Evolutionary conservation across 441 rosid species (phyloP).

Genomic region (Eutrema salsugineum): DNA sequence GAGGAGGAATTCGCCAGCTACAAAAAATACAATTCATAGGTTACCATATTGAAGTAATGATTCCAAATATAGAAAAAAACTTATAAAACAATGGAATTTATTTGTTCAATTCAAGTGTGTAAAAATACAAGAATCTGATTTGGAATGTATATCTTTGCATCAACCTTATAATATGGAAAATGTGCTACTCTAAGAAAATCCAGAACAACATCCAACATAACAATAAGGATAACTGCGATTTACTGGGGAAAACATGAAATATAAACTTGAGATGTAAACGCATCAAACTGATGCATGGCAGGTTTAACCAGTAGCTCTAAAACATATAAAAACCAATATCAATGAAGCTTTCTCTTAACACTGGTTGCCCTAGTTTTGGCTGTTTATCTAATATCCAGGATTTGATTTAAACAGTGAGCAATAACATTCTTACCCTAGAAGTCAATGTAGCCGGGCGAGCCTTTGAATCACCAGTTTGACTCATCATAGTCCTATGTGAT

Average conservation of each 20-base stretch:
- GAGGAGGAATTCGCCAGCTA: slow-evolving; percentile 75
- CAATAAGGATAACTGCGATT: not conserved
- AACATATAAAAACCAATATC: not conserved
- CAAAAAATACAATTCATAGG: slow-evolving; percentile 7
- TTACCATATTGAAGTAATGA: slow-evolving; percentile 16
- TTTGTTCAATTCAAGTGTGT: not conserved
- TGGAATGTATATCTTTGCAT: not conserved
- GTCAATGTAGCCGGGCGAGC: slow-evolving; percentile 55
- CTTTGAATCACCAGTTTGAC: slow-evolving; percentile 66
- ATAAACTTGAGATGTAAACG: not conserved
- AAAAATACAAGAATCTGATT: not conserved
- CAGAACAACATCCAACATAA: not conserved
- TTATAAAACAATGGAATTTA: not conserved
- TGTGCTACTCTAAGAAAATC: not conserved
- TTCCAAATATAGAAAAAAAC: not conserved
- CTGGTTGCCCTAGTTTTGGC: not conserved
- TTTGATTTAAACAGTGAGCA: slow-evolving; percentile 16
- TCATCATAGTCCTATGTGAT: slow-evolving; percentile 68
- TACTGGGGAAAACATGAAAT: not conserved
- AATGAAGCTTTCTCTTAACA: not conserved
- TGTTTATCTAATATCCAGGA: not conserved
- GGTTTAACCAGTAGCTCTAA: not conserved
- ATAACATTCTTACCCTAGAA: slow-evolving; percentile 64
- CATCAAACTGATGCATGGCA: not conserved
- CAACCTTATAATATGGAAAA: not conserved